Evolutionary conservation across 2,329 filamentous ascomycete genomes (phyloP), one percentile per base, ranked within the genome.

Genomic region (Geosmithia flava): DNA sequence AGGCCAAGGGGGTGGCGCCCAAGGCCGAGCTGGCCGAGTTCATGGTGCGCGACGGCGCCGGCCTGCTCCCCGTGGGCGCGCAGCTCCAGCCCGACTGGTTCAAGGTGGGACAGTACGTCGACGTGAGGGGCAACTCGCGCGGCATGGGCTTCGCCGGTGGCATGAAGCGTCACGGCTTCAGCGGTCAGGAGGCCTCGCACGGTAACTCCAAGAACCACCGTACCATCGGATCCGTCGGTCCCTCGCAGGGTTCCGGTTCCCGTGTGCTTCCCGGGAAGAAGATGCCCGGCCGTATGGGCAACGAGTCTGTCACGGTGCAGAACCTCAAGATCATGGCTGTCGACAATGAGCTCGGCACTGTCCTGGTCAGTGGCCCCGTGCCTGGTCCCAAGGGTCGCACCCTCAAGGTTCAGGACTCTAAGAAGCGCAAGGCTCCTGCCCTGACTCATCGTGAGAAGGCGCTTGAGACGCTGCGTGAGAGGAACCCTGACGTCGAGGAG

Each of bases 241-340:
- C 85, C 51, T 86, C 85, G 56, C 93, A 98, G 68, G 93, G 93
- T 54, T 83, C 85, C 62, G 93, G 93, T 69, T 94, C 87, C 53
- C 81, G 93, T 68, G 91, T 98, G 20, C 72, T 89, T 61, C 93
- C 93, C 0, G 93, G 93, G 51, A 98, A 98, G 80, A 93, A 89
- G 70, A 98, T 98, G 93, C 81, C 93, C 3, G 93, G 93, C 48
- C 81, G 87, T 51, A 97, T 98, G 93, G 93, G 93, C 53, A 86
- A 85, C 54, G 78, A 95, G 66, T 81, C 80, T 55, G 85, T 89
- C 49, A 98, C 93, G 45, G 76, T 93, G 50, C 90, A 96, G 75
- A 96, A 95, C 67, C 70, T 97, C 57, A 86, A 84, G 68, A 81
- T 98, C 47, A 69, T 98, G 63, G 83, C 88, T 72, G 83, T 95